These are phyloP conservation scores for Eimeria sp. DNA, from an alignment of 169 alveolate species.

Conservation along the genomic window DNA sequence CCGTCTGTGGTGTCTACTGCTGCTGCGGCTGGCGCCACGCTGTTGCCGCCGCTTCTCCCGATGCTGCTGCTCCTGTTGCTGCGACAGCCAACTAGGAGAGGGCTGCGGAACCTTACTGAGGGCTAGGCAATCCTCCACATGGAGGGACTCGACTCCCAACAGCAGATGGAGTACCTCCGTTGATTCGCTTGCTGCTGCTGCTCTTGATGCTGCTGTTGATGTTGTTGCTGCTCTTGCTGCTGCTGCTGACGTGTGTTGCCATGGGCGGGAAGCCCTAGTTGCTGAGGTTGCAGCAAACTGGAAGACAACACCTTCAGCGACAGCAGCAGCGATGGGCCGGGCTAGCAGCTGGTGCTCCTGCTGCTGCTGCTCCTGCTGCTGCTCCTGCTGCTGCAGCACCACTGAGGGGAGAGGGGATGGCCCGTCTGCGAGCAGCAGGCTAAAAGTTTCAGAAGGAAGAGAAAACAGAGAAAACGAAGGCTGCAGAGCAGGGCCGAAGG, in stretches of 20 bases:
- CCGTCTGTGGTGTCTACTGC: not conserved
- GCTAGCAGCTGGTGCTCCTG: conserved; percentile 25
- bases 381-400: not conserved
- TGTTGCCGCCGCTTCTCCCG: conserved; percentile 37
- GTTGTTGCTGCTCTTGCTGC: not conserved
- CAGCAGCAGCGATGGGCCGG: conserved; percentile 35
- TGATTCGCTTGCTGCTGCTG: conserved; percentile 15
- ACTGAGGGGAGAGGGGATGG: not conserved
- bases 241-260: not conserved
- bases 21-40: conserved; percentile 1
- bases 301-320: conserved; percentile 1
- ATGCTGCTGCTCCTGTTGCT: conserved; percentile 62
- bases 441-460: not conserved
- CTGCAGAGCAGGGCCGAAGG: not conserved
- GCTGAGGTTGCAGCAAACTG: conserved; percentile 34
- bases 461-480: not conserved
- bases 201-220: not conserved
- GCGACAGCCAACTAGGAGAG: not conserved
- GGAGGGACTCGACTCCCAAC: conserved; percentile 2
- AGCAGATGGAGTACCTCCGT: not conserved
- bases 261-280: not conserved
- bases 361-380: not conserved
- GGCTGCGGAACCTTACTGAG: not conserved
- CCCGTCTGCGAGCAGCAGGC: not conserved
- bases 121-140: conserved; percentile 32